phyloP scores from a whole-genome alignment of 1,284 basidiomycete species.

The Puccinia coronata region DNA sequence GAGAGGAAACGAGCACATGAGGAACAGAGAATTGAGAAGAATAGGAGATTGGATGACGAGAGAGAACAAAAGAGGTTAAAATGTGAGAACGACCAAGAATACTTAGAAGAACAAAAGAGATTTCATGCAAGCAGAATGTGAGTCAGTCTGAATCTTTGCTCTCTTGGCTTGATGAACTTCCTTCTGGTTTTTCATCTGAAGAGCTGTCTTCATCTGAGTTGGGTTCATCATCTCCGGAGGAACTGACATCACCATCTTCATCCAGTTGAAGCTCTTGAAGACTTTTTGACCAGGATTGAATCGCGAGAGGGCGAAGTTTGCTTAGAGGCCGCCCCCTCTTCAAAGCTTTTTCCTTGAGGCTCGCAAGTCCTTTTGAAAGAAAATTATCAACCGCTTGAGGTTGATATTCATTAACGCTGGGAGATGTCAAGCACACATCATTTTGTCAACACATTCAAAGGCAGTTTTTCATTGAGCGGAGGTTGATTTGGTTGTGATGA shows the following conservation, averaged over 20 bases:
- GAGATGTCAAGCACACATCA: not conserved
- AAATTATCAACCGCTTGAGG: not conserved
- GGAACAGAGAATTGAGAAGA: no score
- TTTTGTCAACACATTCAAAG: constrained; percentile 1
- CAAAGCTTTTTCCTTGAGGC: not conserved
- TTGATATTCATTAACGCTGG: not conserved
- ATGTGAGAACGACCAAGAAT: no score
- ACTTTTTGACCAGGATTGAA: not conserved
- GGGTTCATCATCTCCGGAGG: not conserved
- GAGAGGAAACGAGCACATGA: no score
- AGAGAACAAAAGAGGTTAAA: no score
- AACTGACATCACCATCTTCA: not conserved
- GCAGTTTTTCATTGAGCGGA: not conserved
- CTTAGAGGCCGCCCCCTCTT: not conserved
- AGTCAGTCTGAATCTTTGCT: no score
- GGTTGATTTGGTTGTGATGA: not conserved
- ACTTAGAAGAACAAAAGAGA: not conserved
- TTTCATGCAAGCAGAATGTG: no score
- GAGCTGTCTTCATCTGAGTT: not conserved
- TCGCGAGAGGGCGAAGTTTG: no score
- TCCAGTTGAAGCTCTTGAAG: not conserved
- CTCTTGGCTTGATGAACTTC: no score
- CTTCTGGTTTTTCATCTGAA: not conserved
- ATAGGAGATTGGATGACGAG: no score
- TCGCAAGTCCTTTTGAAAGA: not conserved